phyloP scores from a whole-genome alignment of 257 asterid species.

The Solanum chiquidenum region DNA sequence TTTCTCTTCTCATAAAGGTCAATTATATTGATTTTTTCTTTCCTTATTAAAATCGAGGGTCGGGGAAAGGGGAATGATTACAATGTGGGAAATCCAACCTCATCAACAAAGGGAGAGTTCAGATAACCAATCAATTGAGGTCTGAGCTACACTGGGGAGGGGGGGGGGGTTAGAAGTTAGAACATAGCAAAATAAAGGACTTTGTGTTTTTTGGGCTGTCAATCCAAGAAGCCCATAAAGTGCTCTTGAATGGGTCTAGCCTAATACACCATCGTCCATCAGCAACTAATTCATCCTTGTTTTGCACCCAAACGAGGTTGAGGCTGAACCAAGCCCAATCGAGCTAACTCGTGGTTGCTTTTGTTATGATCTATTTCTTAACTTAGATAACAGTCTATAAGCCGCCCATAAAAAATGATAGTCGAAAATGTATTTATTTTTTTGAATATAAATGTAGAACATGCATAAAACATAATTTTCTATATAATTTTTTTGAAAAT shows the following conservation, averaged over 20 bases:
- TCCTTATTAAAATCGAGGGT: too few relatives aligned
- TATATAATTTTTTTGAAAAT: neutral
- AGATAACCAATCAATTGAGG: too few relatives aligned
- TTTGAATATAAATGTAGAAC: too few relatives aligned
- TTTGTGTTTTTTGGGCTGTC: neutral
- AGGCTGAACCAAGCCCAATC: neutral
- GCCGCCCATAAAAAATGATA: too few relatives aligned
- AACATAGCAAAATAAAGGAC: neutral
- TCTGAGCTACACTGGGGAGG: too few relatives aligned
- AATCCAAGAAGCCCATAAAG: neutral
- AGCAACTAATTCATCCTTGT: neutral
- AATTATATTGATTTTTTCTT: neutral
- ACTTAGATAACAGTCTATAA: too few relatives aligned
- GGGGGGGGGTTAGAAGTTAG: neutral
- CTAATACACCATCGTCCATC: neutral
- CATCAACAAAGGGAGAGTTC: fast-evolving
- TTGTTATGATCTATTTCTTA: neutral
- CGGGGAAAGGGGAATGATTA: too few relatives aligned
- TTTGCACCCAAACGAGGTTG: neutral
- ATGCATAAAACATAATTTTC: neutral
- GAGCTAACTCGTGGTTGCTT: neutral
- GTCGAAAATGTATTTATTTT: too few relatives aligned
- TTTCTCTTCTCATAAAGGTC: neutral
- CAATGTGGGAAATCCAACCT: too few relatives aligned
- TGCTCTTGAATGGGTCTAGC: neutral